Base-by-base conservation (phyloP, 2,329 filamentous ascomycete genomes). In the Pleurostoma richardsiae region DNA sequence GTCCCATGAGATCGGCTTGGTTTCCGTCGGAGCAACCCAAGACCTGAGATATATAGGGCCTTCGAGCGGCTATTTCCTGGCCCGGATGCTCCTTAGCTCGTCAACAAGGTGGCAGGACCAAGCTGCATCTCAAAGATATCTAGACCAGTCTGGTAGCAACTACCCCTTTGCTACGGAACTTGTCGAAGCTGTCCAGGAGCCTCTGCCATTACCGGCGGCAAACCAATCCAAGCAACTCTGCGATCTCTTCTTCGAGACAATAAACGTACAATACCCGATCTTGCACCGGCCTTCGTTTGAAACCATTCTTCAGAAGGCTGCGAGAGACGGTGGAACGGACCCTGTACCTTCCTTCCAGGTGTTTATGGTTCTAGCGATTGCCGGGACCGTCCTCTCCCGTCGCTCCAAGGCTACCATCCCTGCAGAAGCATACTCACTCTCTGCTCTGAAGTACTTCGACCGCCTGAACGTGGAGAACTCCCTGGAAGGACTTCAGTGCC, bases 51-150 rank as follows among this genome's bases (percentile, higher is more conserved):
- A 80, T 42, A 73, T 80, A 10, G 77, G 77, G 0, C 76, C 77
- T 3, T 80, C 77, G 0, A 79, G 76, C 36, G 77, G 76, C 1
- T 77, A 76, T 47, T 76, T 77, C 39, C 66, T 79, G 10, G 73
- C 74, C 2, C 70, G 72, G 3, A 67, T 79, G 52, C 64, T 79
- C 10, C 62, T 67, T 27, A 67, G 62, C 6, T 59, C 64, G 5
- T 59, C 64, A 11, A 45, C 61, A 51, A 8, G 50, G 50, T 43
- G 60, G 52, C 19, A 52, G 40, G 45, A 27, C 69, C 11, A 60
- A 70, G 47, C 38, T 39, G 6, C 33, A 8, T 36, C n/a, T n/a
- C 33, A 36, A 36, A 8, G 8, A 8, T 36, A 36, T n/a, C n/a
- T n/a, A n/a, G 33, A 36, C 33, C n/a, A n/a, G 33, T 8, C 8